These are phyloP conservation scores for Phytophthora chlamydospora DNA, from an alignment of 352 stramenopile species.

Conservation along the genomic window DNA sequence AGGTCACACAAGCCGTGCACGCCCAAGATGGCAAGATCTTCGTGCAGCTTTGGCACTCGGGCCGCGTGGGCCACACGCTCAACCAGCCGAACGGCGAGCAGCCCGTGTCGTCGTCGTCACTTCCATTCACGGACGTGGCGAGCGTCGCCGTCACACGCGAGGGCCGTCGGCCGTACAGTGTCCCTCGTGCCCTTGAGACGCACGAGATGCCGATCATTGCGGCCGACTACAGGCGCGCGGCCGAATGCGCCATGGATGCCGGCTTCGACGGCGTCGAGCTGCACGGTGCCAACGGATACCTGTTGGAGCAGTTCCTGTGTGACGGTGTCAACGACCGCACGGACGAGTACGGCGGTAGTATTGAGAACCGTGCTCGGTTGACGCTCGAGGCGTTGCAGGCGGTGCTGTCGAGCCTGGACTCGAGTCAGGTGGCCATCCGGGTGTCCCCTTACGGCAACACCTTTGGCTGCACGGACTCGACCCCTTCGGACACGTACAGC, in stretches of 20 bases:
- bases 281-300: constrained; percentile 35
- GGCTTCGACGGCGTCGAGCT: constrained; percentile 39
- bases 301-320: constrained; percentile 42
- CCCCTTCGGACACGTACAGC: constrained; percentile 42
- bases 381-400: constrained; percentile 64
- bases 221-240: constrained; percentile 29
- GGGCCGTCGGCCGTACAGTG: constrained; percentile 39
- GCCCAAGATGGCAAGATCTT: constrained; percentile 78
- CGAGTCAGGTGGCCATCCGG: constrained; percentile 40
- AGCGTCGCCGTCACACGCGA: constrained; percentile 37
- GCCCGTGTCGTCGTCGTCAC: constrained; percentile 52
- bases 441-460: constrained; percentile 37
- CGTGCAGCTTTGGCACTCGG: constrained; percentile 88
- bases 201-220: constrained; percentile 72
- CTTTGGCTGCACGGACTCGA: constrained; percentile 44
- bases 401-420: constrained; percentile 35
- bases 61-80: constrained; percentile 64
- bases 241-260: constrained; percentile 26
- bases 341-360: constrained; percentile 57
- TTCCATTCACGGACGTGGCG: constrained; percentile 18
- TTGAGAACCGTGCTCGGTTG: constrained; percentile 80
- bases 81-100: constrained; percentile 59
- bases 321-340: constrained; percentile 29
- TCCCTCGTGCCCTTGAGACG: constrained; percentile 59
- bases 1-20: constrained; percentile 73